Base-by-base conservation (phyloP, 148 eudicot species). In the Fallopia convolvulus region DNA sequence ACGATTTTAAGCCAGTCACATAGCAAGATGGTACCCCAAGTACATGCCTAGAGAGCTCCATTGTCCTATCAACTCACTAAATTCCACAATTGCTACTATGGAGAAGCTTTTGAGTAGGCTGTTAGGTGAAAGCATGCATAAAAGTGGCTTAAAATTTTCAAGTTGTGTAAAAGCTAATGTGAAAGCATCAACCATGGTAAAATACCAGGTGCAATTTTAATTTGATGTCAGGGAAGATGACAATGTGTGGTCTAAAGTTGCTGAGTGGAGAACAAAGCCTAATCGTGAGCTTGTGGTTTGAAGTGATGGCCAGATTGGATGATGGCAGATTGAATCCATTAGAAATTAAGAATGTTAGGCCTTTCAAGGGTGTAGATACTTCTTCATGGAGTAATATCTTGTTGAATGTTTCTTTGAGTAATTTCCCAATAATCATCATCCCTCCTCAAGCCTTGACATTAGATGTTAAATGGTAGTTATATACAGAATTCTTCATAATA, bases 201-300 rank as follows among this genome's bases (percentile, higher is more conserved):
- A 83, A 6, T 88, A 88, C 79, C 89, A 77, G 72, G 63, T 88
- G 80, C 86, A 85, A 77, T 46, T 90, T 30, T 88, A 86, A 82
- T 86, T 87, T 61, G 77, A 76, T 50, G 77, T 85, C 7, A 77
- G 72, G 65, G 82, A 50, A 42, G 80, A 88, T 30, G 87, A 81
- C 70, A 36, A 77, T 58, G 66, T 68, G 61, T 63, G 79, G 83
- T 83, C 79, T n/a, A 39, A 68, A 68, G 47, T 83, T 78, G 82
- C 82, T 39, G 87, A 86, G 39, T 90, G 93, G 93, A 85, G 91
- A 80, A 90, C 91, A 61, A 83, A 80, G 83, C 91, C 93, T 78
- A 80, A 44, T 66, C 66, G 82, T 36, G 88, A 90, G 72, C 88
- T 78, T 46, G 74, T 78, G 78, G 79, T 90, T 88, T 70, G 87